Base-by-base conservation (phyloP, 2,329 filamentous ascomycete genomes). In the Ascosphaera acerosa region DNA sequence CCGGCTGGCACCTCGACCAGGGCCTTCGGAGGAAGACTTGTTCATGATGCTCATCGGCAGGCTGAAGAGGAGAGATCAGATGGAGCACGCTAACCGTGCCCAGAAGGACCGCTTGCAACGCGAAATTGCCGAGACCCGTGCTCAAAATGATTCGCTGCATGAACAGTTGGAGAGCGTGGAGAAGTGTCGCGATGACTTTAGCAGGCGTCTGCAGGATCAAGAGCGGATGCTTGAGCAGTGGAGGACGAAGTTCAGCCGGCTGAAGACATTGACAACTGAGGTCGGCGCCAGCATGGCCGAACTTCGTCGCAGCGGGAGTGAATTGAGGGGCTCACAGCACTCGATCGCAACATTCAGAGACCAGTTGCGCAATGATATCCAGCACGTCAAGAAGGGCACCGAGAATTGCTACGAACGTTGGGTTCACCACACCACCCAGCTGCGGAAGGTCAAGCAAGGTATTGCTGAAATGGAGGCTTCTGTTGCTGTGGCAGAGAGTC, bases 31-130 rank as follows among this genome's bases (percentile, higher is more conserved):
- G 32, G 46, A 52, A 18, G 43, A 42, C 18, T 35, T 53, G 4
- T 52, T 52, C 18, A 42, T 49, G 16, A 41, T 52, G 18, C 36
- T 54, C 2, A 49, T 52, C 14, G 34, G 32, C 14, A 48, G 36
- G 29, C 38, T 54, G 15, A 51, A 39, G 26, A 40, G 43, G 30
- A 43, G 51, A 4, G 50, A 52, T 33, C 44, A 52, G 28, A 42
- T 40, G 19, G 48, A 50, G 32, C 34, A 37, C 10, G 37, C 36
- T 2, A 37, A 38, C 9, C 33, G 37, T 2, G 35, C 33, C 6
- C 10, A 46, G 7, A 42, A 37, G 29, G 38, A 42, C 18, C 42
- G 44, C 18, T 32, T 52, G 34, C 41, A 51, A 20, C 32, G 26
- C 3, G 36, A 44, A 18, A 40, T 50, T 4, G 22, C 18, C 9